Percentiles rank a stretch among this genome's conserved stretches.
Evolutionary conservation across 108 stramenopile species (phyloP).

Genomic region (Cyclotella sp.): DNA sequence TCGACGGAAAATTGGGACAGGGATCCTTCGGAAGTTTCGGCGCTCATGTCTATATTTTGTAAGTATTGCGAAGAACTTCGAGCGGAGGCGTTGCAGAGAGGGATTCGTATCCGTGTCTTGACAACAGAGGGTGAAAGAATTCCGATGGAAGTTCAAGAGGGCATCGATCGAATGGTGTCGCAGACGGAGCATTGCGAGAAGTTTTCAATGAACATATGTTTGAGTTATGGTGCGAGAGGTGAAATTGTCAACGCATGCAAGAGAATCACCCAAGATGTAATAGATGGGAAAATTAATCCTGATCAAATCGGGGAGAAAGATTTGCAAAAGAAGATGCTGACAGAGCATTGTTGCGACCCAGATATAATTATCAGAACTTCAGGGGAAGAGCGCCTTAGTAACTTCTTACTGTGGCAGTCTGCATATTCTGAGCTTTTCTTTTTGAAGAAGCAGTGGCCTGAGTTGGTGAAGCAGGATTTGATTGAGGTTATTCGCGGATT

Average conservation of each 20-base stretch:
- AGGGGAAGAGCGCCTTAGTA: constrained; percentile 94
- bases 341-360: constrained; percentile 71
- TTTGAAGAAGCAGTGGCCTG: constrained; percentile 94
- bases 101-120: constrained; percentile 81
- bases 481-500: constrained; percentile 62
- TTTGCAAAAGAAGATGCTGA: constrained; percentile 60
- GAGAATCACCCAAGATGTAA: constrained; percentile 58
- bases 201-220: constrained; percentile 90
- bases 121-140: constrained; percentile 74
- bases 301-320: constrained; percentile 62
- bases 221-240: constrained; percentile 92
- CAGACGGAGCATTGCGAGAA: constrained; percentile 61
- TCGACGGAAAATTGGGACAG: constrained; percentile 98
- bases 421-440: constrained; percentile 97
- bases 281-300: constrained; percentile 49
- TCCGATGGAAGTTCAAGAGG: constrained; percentile 59
- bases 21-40: constrained; percentile 77
- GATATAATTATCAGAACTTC: constrained; percentile 95
- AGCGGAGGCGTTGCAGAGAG: constrained; percentile 79
- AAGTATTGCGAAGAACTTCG: constrained; percentile 88
- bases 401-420: constrained; percentile 95
- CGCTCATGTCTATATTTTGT: constrained; percentile 86
- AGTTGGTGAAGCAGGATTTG: constrained; percentile 68
- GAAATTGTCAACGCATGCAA: constrained; percentile 90
- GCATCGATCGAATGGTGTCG: constrained; percentile 60